phyloP scores from a whole-genome alignment of 192 early-diverging fungal species.

The Gamsiella multidivaricata region DNA sequence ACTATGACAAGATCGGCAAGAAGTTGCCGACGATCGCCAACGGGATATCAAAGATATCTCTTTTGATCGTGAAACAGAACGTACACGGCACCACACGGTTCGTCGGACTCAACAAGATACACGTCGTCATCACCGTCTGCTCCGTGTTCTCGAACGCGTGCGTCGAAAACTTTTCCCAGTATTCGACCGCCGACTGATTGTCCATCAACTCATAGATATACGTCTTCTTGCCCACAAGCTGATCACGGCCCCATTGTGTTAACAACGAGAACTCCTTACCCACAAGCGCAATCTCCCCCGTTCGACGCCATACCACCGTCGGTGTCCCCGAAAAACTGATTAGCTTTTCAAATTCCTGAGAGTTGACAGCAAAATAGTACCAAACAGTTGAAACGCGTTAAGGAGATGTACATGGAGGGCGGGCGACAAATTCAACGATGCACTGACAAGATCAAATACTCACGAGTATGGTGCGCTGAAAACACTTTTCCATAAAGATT shows the following conservation, averaged over 20 bases:
- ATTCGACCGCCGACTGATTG: constrained; percentile 89
- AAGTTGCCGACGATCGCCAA: constrained; percentile 84
- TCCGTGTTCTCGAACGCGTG: constrained; percentile 95
- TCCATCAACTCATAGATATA: constrained; percentile 96
- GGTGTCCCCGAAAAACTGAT: constrained; percentile 95
- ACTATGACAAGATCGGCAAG: constrained; percentile 44
- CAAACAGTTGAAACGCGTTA: too few relatives aligned
- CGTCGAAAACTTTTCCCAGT: constrained; percentile 94
- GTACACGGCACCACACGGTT: constrained; percentile 85
- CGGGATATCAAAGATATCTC: constrained; percentile 96
- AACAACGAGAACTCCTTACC: constrained; percentile 96
- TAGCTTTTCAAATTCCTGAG: constrained; percentile 92
- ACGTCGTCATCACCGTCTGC: constrained; percentile 87
- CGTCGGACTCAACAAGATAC: constrained; percentile 81
- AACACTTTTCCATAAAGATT: constrained; percentile 96
- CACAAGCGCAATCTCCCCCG: constrained; percentile 94
- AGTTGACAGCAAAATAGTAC: background rate
- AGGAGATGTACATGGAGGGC: too few relatives aligned
- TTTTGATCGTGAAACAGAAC: constrained; percentile 96
- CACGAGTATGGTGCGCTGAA: constrained; percentile 89
- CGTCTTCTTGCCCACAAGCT: constrained; percentile 78
- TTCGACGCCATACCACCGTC: constrained; percentile 96
- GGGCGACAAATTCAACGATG: background rate
- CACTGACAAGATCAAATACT: background rate
- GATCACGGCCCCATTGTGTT: constrained; percentile 91